Percentiles rank a stretch among this genome's conserved stretches.
phyloP scores from a whole-genome alignment of 2,329 filamentous ascomycete genomes.

The Xylariaceae sp. region DNA sequence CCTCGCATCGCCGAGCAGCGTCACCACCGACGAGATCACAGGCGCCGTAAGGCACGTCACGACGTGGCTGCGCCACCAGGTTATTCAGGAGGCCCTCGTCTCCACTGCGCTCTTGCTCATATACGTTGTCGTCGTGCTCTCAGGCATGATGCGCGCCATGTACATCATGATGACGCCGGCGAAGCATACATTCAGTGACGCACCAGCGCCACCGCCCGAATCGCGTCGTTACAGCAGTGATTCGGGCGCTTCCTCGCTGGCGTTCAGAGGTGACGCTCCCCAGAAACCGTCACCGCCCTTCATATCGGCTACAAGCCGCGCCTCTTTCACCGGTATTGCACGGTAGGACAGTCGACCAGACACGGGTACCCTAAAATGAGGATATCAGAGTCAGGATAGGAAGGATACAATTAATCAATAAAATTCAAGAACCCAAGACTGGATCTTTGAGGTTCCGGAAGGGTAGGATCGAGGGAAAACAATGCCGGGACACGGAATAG shows the following conservation, averaged over 20 bases:
- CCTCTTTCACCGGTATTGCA: background rate
- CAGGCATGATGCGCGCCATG: conserved; percentile 62
- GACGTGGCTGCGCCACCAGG: conserved; percentile 57
- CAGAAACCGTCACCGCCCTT: background rate
- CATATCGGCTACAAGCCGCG: background rate
- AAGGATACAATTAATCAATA: background rate
- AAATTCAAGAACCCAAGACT: background rate
- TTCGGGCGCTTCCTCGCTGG: background rate
- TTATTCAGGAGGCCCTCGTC: conserved; percentile 75
- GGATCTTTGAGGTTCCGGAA: background rate
- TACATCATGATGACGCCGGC: conserved; percentile 19
- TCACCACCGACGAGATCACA: conserved; percentile 75
- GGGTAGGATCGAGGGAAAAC: no score
- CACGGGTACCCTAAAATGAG: background rate
- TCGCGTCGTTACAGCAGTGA: background rate
- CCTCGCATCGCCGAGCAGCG: conserved; percentile 67
- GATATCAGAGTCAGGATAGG: background rate
- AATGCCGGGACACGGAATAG: no score
- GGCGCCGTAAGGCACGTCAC: conserved; percentile 67
- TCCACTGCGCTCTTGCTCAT: conserved; percentile 67
- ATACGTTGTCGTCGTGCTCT: conserved; percentile 71
- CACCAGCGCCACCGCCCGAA: background rate
- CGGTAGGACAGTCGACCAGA: background rate
- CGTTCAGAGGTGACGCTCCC: background rate
- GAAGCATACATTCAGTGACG: conserved; percentile 13